These are phyloP conservation scores for Colletotrichum paranaense DNA, from an alignment of 2,329 filamentous ascomycete genomes.

Conservation along the genomic window DNA sequence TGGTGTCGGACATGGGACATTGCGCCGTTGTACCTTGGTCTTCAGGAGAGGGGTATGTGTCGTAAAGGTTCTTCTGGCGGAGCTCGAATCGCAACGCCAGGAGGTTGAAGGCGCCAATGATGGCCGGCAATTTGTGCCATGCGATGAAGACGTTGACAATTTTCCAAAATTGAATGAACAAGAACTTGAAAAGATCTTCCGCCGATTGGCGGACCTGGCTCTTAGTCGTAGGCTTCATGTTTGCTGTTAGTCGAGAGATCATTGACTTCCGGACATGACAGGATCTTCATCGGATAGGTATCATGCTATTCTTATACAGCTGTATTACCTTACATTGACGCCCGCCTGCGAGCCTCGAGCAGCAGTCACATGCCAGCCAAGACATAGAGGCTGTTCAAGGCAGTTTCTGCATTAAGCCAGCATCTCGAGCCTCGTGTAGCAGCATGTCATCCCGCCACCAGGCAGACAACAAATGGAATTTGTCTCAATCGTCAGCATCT, in stretches of 20 bases:
- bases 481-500: neutral
- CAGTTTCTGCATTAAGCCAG: neutral
- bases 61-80: conserved; percentile 55
- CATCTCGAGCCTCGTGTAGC: neutral
- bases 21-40: neutral
- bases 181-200: neutral
- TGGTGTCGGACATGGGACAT: neutral
- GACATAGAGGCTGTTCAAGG: neutral
- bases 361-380: neutral
- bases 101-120: conserved; percentile 54
- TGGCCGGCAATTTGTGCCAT: conserved; percentile 55
- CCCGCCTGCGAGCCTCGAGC: neutral
- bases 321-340: no score
- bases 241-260: neutral
- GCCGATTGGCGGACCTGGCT: neutral
- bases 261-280: neutral
- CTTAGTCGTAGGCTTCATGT: neutral
- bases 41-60: conserved; percentile 55
- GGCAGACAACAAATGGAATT: neutral
- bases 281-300: neutral
- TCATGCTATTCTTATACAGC: neutral
- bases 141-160: conserved; percentile 49
- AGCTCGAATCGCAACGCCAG: conserved; percentile 49
- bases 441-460: neutral
- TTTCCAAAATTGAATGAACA: conserved; percentile 10